Conservation (phyloP, 805 yeast species). For the Dipodascus geniculatus region DNA sequence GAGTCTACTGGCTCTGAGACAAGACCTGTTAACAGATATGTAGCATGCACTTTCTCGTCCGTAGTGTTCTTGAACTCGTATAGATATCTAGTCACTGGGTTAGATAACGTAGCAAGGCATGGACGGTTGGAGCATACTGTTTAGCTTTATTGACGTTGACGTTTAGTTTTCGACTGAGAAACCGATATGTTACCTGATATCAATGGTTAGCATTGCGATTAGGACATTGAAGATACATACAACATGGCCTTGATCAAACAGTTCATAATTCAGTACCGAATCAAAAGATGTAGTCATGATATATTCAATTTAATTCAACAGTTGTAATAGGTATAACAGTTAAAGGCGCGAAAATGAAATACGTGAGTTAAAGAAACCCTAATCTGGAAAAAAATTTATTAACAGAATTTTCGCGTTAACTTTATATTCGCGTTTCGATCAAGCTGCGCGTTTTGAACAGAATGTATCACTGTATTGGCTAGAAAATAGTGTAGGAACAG, state of each 20-base stretch:
- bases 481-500: too few relatives aligned
- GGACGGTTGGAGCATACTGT: not conserved
- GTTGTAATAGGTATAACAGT: too few relatives aligned
- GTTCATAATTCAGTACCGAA: not conserved
- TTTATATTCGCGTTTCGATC: too few relatives aligned
- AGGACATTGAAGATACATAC: not conserved
- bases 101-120: not conserved
- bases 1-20: not conserved
- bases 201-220: not conserved
- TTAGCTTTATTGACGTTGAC: not conserved
- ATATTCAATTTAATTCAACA: too few relatives aligned
- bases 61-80: not conserved
- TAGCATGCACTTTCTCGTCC: not conserved
- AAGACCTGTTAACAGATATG: not conserved
- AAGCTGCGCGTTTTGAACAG: too few relatives aligned
- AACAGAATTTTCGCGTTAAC: not conserved
- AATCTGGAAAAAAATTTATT: not conserved
- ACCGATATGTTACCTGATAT: not conserved
- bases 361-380: not conserved
- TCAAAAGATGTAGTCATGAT: not conserved
- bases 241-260: not conserved
- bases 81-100: not conserved
- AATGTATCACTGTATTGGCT: too few relatives aligned
- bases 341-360: not conserved
- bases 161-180: not conserved